phyloP scores from a whole-genome alignment of 352 stramenopile species.

The Blastocystis sp. region DNA sequence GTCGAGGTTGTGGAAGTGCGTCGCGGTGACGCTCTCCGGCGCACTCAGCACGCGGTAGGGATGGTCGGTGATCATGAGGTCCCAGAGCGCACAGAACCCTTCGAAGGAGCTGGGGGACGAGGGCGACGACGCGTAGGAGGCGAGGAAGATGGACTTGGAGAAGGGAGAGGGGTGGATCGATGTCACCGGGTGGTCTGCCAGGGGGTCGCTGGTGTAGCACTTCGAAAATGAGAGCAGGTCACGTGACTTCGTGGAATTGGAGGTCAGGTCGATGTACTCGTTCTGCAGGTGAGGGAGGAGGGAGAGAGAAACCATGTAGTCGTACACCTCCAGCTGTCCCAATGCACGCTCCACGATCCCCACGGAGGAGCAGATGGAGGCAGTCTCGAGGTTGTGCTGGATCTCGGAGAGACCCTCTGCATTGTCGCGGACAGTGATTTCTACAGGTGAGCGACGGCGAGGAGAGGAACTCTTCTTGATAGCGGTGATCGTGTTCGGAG shows the following conservation, averaged over 20 bases:
- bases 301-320: not conserved
- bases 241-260: not conserved
- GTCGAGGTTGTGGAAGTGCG: not conserved
- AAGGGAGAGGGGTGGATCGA: constrained; percentile 28
- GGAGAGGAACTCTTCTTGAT: constrained; percentile 19
- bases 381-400: not conserved
- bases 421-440: not conserved
- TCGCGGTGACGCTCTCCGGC: not conserved
- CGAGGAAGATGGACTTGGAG: not conserved
- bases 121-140: not conserved
- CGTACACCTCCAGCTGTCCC: constrained; percentile 20
- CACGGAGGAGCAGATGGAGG: not conserved
- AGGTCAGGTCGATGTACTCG: not conserved
- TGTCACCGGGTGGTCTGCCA: not conserved
- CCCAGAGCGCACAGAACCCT: constrained; percentile 8
- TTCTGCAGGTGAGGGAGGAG: not conserved
- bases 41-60: constrained; percentile 1
- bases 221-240: not conserved
- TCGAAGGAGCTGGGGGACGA: not conserved
- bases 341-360: constrained; percentile 26
- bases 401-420: not conserved
- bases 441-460: not conserved
- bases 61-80: constrained; percentile 19
- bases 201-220: not conserved
- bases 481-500: constrained; percentile 40